A percentile compares a stretch with the other conserved stretches of the same genome.
These are phyloP conservation scores for Hippophae tibetana DNA, from an alignment of 306 rosid genomes.

Conservation along the genomic window DNA sequence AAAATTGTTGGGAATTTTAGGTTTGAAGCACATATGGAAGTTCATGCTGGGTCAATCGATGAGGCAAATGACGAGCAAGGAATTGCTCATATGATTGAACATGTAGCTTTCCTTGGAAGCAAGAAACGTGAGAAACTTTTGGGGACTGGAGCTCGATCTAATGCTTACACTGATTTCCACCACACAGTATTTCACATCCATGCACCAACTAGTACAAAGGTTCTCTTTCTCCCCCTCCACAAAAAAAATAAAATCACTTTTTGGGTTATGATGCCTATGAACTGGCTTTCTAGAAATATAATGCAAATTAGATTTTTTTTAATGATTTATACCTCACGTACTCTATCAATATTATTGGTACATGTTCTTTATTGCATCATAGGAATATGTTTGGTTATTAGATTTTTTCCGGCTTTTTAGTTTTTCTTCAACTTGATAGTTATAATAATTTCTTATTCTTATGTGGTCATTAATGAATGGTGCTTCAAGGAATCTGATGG, in stretches of 20 bases:
- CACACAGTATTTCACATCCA: slow-evolving; percentile 99
- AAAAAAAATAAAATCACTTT: background rate
- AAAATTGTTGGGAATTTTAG: slow-evolving; percentile 31
- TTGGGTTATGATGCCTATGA: background rate
- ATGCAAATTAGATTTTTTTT: too few relatives aligned
- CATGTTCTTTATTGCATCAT: too few relatives aligned
- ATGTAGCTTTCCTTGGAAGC: slow-evolving; percentile 98
- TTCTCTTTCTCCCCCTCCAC: slow-evolving; percentile 15
- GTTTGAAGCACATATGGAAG: slow-evolving; percentile 99
- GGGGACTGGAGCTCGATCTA: slow-evolving; percentile 97
- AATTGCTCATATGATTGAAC: slow-evolving; percentile 98
- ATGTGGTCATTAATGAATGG: slow-evolving; percentile 17
- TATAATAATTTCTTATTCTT: slow-evolving; percentile 1
- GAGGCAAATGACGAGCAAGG: slow-evolving; percentile 98
- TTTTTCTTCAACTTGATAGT: background rate
- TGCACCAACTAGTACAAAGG: slow-evolving; percentile 85
- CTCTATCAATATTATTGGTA: too few relatives aligned
- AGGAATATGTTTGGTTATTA: too few relatives aligned
- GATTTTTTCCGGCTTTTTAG: background rate
- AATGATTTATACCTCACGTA: too few relatives aligned
- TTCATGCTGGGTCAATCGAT: slow-evolving; percentile 88
- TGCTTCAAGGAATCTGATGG: slow-evolving; percentile 81
- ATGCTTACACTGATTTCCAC: slow-evolving; percentile 98
- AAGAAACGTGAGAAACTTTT: slow-evolving; percentile 98
- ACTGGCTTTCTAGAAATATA: too few relatives aligned